phyloP scores from a whole-genome alignment of 768 basidiomycete genomes.

The Rhodotorula toruloides region DNA sequence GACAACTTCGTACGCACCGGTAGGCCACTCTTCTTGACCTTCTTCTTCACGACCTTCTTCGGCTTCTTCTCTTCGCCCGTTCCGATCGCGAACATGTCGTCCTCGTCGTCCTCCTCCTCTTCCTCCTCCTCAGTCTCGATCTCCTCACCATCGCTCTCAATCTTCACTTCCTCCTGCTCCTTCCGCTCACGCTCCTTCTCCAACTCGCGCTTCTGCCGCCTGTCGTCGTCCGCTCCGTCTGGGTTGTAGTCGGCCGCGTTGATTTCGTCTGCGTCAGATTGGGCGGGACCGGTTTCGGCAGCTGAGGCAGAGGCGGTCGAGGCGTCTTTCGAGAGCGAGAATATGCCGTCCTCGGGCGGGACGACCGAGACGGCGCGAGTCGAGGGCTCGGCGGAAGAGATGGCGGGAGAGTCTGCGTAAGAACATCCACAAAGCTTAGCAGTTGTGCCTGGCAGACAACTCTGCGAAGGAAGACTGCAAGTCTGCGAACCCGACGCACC shows the following conservation, averaged over 20 bases:
- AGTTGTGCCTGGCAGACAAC: too few species aligned
- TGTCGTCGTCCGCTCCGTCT: constrained; percentile 68
- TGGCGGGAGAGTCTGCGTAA: constrained; percentile 9
- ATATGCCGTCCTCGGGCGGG: neutral
- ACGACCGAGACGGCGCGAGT: constrained; percentile 1
- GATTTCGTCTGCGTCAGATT: constrained; percentile 61
- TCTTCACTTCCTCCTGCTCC: constrained; percentile 46
- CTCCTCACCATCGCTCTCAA: constrained; percentile 46
- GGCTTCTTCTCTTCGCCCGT: constrained; percentile 53
- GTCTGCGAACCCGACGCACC: too few species aligned
- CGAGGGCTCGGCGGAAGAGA: neutral
- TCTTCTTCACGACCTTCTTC: constrained; percentile 11
- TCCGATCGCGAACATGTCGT: constrained; percentile 83
- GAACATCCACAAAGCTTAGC: neutral
- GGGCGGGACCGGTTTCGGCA: constrained; percentile 18
- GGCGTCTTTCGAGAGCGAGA: constrained; percentile 19
- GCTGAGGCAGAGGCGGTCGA: neutral
- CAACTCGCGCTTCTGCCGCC: constrained; percentile 48
- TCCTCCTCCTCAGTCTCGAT: constrained; percentile 45
- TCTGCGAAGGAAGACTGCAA: too few species aligned
- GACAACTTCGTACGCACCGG: constrained; percentile 13
- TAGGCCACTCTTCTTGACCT: constrained; percentile 18
- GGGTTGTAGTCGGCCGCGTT: constrained; percentile 92
- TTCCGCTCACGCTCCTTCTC: constrained; percentile 38
- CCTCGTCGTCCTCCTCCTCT: constrained; percentile 78